Percentiles rank a stretch among this genome's conserved stretches.
phyloP scores from a whole-genome alignment of 2,329 filamentous ascomycete species.

The Monosporascus sp. region DNA sequence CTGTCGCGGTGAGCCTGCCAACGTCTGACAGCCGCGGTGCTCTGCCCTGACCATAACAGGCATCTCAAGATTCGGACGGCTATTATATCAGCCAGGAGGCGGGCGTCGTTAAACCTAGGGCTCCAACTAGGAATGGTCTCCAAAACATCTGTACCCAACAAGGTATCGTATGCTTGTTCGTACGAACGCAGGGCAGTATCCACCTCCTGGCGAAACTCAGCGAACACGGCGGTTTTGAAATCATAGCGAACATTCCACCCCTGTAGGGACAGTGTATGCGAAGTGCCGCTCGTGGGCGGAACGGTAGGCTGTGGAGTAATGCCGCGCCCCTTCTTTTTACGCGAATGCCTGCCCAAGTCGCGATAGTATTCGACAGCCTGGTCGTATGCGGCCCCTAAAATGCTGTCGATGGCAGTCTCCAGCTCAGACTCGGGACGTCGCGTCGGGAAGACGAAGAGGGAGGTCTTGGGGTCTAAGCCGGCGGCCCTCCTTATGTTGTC shows the following conservation, averaged over 20 bases:
- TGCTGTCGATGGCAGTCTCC: constrained; percentile 65
- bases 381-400: constrained; percentile 68
- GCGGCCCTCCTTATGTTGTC: constrained; percentile 74
- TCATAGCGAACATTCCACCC: constrained; percentile 95
- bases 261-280: constrained; percentile 75
- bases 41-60: constrained; percentile 72
- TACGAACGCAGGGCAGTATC: constrained; percentile 82
- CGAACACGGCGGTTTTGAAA: constrained; percentile 85
- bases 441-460: constrained; percentile 75
- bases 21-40: constrained; percentile 71
- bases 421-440: constrained; percentile 67
- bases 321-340: constrained; percentile 80
- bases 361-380: constrained; percentile 84
- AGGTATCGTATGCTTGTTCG: constrained; percentile 76
- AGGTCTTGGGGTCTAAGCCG: constrained; percentile 73
- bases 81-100: constrained; percentile 76
- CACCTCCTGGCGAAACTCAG: constrained; percentile 90
- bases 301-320: constrained; percentile 74
- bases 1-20: constrained; percentile 76
- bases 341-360: constrained; percentile 85
- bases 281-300: constrained; percentile 77
- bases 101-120: constrained; percentile 85
- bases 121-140: constrained; percentile 89
- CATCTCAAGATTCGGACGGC: constrained; percentile 78
- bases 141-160: constrained; percentile 78